Percentiles rank a stretch among this genome's conserved stretches.
Conservation (phyloP, 768 basidiomycete species). For the Suillus clintonianus region DNA sequence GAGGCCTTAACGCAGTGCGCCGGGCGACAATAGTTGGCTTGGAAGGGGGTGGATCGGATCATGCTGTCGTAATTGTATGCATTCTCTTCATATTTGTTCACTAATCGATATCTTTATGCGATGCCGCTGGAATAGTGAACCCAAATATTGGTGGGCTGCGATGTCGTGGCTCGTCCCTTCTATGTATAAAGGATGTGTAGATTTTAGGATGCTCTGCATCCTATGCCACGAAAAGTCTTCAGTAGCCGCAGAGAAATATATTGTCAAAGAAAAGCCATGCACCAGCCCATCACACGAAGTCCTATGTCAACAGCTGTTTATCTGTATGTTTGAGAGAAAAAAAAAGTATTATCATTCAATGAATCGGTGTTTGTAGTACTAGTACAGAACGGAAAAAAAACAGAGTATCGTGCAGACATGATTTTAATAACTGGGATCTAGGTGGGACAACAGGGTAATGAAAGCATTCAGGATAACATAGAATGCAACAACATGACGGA, state of each 20-base stretch:
- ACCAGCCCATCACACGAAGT: no score
- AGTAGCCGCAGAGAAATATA: no score
- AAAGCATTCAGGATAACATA: not conserved
- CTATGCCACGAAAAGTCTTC: not conserved
- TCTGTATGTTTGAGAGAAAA: not conserved
- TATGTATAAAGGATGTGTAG: not conserved
- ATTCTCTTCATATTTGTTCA: not conserved
- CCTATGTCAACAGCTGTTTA: no score
- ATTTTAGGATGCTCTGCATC: not conserved
- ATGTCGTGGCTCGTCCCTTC: not conserved
- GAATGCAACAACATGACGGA: not conserved
- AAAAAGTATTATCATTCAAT: no score
- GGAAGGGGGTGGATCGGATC: slow-evolving; percentile 76
- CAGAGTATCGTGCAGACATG: not conserved
- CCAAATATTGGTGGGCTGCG: no score
- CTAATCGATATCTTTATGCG: not conserved
- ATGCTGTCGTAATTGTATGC: slow-evolving; percentile 22
- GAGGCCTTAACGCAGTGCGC: slow-evolving; percentile 73
- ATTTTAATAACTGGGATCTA: not conserved
- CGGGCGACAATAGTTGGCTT: slow-evolving; percentile 71
- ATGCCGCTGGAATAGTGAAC: no score
- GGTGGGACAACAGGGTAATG: not conserved
- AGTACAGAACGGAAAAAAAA: no score
- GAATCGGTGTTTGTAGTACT: no score
- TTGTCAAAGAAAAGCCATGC: no score